Evolutionary conservation across 192 early-diverging fungal species (phyloP), one percentile per base, ranked within the genome.

Genomic region (Backusella tuberculispora): DNA sequence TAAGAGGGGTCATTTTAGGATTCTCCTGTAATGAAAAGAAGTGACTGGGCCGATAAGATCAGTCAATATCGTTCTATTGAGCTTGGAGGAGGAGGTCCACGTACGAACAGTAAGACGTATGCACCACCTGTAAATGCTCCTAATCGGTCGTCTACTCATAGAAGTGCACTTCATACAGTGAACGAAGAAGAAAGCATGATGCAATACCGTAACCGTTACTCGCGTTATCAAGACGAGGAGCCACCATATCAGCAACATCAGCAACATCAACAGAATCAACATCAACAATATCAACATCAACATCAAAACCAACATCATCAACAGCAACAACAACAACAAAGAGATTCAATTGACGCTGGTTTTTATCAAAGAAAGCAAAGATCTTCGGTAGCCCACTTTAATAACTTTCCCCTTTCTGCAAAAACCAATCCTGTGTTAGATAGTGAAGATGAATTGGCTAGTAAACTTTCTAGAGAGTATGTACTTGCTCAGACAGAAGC

Each of bases 111-210:
- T 12, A 60, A 60, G 9, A 21, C 21, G 21, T 60, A 60, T 60
- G 9, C 26, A 4, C 53, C 53, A 24, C 53, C 53, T n/a, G 53
- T 60, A 43, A 67, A 40, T 44, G 12, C 69, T 65, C 75, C 38
- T 40, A 63, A 66, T 12, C 24, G 17, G 5, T 43, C 53, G 1
- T 45, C 56, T 1, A 40, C 38, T 12, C 74, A 75, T 69, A 66
- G 63, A 5, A 48, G 50, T 41, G 19, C 74, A 4, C 50, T 77
- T 7, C 70, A 77, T 66, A 77, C 76, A 9, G 76, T 77, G 6
- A 72, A 71, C 17, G 76, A 77, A 72, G 76, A 77, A 56, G 69
- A 46, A 29, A 24, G 26, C 5, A 24, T 60, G 21, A 60, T 60
- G 53, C 53, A 60, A 24, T 60, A 60, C 21, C 38, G 29, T 17